Percentiles rank a stretch among this genome's conserved stretches.
Conservation (phyloP, 2,329 filamentous ascomycete species). For the Plectosphaerella sp. region DNA sequence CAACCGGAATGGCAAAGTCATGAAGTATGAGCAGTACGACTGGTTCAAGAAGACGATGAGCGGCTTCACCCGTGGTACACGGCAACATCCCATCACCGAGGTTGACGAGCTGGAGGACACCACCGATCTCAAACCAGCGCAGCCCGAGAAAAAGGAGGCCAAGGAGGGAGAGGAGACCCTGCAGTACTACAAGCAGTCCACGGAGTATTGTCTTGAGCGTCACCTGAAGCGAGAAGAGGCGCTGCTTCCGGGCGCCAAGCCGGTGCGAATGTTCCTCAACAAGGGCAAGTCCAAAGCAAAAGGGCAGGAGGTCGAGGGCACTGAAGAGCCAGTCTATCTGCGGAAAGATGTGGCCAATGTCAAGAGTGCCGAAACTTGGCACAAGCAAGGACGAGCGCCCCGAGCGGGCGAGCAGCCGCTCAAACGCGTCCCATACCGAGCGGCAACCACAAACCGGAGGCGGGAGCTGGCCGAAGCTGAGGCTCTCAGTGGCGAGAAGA, state of each 20-base stretch:
- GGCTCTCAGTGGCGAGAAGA: constrained; percentile 73
- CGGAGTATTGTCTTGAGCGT: constrained; percentile 78
- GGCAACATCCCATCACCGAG: constrained; percentile 54
- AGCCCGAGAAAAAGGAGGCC: constrained; percentile 67
- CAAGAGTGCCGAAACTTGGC: constrained; percentile 94
- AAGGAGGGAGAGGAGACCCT: constrained; percentile 77
- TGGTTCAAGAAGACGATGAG: constrained; percentile 84
- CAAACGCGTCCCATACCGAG: constrained; percentile 85
- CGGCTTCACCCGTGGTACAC: constrained; percentile 55
- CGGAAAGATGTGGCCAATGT: constrained; percentile 78
- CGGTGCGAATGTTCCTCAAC: constrained; percentile 70
- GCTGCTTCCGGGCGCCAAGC: constrained; percentile 60
- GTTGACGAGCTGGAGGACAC: constrained; percentile 76
- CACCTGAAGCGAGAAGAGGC: constrained; percentile 93
- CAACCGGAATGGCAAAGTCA: constrained; percentile 71
- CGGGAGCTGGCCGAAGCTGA: constrained; percentile 86
- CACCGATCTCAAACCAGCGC: constrained; percentile 68
- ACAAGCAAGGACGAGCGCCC: constrained; percentile 86
- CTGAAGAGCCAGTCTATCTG: constrained; percentile 75
- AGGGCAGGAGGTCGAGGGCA: constrained; percentile 46
- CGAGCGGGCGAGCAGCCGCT: constrained; percentile 66
- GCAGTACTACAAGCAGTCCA: constrained; percentile 81
- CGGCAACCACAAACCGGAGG: constrained; percentile 81
- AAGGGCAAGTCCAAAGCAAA: constrained; percentile 61
- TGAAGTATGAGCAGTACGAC: constrained; percentile 72